A percentile compares a stretch with the other conserved stretches of the same genome.
phyloP scores from a whole-genome alignment of 345 rosid genomes.

The Syzygium jambos region DNA sequence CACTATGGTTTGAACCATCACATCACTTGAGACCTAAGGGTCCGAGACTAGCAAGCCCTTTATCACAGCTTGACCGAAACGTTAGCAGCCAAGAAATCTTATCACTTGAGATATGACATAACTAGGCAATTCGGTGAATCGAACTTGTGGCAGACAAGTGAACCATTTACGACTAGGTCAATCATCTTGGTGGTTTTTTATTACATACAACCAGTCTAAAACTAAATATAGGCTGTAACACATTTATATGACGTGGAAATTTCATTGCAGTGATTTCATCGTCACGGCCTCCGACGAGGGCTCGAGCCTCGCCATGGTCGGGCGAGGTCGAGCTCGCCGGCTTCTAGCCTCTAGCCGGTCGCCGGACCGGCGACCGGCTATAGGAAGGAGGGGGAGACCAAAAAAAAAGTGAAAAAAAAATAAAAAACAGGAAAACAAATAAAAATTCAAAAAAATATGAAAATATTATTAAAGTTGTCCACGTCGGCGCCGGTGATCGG shows the following conservation, averaged over 20 bases:
- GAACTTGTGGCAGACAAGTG: neutral
- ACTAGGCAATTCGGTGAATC: neutral
- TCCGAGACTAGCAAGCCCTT: neutral
- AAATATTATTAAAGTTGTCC: too few species aligned
- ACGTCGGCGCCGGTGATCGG: too few species aligned
- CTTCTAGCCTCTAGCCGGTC: too few species aligned
- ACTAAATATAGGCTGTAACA: neutral
- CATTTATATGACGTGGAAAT: too few species aligned
- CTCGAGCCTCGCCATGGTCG: too few species aligned
- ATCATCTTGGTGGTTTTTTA: neutral
- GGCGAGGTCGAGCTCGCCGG: too few species aligned
- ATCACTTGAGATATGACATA: neutral
- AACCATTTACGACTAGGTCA: neutral
- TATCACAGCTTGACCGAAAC: neutral
- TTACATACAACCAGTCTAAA: neutral
- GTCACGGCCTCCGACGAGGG: too few species aligned
- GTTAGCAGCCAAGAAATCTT: rapidly evolving
- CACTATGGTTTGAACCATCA: neutral
- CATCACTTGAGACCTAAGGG: neutral
- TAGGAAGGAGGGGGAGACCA: too few species aligned
- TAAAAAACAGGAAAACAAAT: too few species aligned
- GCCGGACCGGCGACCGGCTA: too few species aligned
- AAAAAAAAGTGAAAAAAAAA: too few species aligned
- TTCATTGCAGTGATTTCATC: neutral
- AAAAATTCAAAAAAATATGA: too few species aligned